Evolutionary conservation across 345 rosid species (phyloP), one percentile per base, ranked within the genome.

Genomic region (Lumnitzera littorea): DNA sequence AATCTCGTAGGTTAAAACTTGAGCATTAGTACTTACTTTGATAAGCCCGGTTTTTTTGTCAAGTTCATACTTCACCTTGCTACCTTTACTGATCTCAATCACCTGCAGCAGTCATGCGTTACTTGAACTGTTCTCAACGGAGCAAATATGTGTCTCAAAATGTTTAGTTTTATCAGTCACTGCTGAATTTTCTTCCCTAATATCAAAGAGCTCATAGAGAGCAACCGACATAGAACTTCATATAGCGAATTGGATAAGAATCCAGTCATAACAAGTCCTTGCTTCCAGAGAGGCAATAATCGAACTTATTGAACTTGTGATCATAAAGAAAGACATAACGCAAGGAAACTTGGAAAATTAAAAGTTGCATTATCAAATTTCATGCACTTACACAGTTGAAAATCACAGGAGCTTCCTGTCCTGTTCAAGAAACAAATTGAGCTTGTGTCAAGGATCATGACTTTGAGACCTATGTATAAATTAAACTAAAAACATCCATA

Each of bases 11-110:
- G 24, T 66, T 62, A 59, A 20, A 49, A 50, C 43, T 12, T 46
- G 4, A 13, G 60, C 58, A 53, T 54, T n/a, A 16, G 47, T 41
- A 43, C 56, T 56, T 62, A 95, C 99, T 97, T 85, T 95, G 60
- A 95, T 95, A 63, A 95, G 78, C 58, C 99, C 99, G 10, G 92
- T 86, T 58, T 81, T 85, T 76, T 95, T 91, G 88, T 91, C 99
- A 23, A 95, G 89, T 75, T 95, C 99, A 72, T 95, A 95, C 68
- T 95, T 95, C 72, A 95, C 99, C 88, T 95, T 95, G 75, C 96
- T 83, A 54, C 99, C 99, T 62, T 86, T 95, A 16, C 89, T 72
- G 20, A 95, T 95, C 80, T 91, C 99, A 77, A 95, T 69, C 58
- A 95, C 99, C 99, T 95, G 78, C 53, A 72, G 20, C 57, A 46